Evolutionary conservation across 2,329 filamentous ascomycete species (phyloP).

Genomic region (Neonectria magnoliae): DNA sequence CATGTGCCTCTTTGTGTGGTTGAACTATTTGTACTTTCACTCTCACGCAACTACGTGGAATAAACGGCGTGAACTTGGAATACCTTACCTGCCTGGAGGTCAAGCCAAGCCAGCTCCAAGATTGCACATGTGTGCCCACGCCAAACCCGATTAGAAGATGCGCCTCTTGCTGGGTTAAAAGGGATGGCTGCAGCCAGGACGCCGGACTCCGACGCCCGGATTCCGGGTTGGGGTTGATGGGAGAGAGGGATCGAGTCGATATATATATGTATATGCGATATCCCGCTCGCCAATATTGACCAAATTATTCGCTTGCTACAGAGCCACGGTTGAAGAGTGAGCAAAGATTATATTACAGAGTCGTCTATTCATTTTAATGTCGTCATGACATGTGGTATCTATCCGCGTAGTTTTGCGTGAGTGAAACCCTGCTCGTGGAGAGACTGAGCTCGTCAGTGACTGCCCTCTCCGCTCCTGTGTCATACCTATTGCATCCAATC

Average conservation of each 20-base stretch:
- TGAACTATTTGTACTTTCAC: not conserved
- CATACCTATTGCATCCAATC: conserved; percentile 5
- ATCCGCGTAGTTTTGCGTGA: not conserved
- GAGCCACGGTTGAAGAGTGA: not conserved
- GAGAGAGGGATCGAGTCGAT: not conserved
- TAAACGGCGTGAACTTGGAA: not conserved
- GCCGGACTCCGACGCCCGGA: not conserved
- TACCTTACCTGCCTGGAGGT: not conserved
- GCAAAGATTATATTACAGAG: not conserved
- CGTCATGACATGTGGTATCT: conserved; percentile 9
- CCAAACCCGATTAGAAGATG: not conserved
- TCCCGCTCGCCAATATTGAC: not conserved
- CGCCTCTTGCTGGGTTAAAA: not conserved
- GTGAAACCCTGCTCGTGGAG: not conserved
- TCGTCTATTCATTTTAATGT: conserved; percentile 1
- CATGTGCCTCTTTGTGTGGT: not conserved
- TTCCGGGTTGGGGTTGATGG: not conserved
- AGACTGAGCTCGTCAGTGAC: not conserved
- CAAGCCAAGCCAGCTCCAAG: not conserved
- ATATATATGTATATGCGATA: too few species aligned
- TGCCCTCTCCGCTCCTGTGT: conserved; percentile 1
- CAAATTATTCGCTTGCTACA: not conserved
- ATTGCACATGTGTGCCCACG: not conserved
- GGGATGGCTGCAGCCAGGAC: not conserved
- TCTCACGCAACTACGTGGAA: not conserved